phyloP scores from a whole-genome alignment of 768 basidiomycete genomes.

The Rhizopogon rudus region DNA sequence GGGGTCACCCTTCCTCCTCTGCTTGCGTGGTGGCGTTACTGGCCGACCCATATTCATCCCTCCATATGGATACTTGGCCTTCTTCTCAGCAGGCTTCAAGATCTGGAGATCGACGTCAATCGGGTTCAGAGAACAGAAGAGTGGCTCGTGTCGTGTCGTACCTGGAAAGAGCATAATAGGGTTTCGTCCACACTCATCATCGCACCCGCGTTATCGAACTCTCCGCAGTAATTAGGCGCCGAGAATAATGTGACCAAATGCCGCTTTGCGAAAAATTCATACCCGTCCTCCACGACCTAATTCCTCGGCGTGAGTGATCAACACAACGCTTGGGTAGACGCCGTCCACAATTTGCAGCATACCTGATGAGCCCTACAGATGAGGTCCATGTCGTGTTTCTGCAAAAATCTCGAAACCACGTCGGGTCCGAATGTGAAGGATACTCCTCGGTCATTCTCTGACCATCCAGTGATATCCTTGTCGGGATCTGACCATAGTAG shows the following conservation, averaged over 20 bases:
- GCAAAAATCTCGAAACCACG: slow-evolving; percentile 95
- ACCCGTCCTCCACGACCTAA: slow-evolving; percentile 97
- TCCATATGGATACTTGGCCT: slow-evolving; percentile 87
- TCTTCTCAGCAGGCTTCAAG: slow-evolving; percentile 98
- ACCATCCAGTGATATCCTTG: slow-evolving; percentile 99
- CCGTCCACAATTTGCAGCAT: slow-evolving; percentile 23
- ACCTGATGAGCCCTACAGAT: slow-evolving; percentile 99
- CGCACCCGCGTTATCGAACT: slow-evolving; percentile 98
- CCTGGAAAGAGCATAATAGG: slow-evolving; percentile 96
- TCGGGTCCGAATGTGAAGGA: slow-evolving; percentile 99
- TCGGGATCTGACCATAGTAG: slow-evolving; percentile 99
- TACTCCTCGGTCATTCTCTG: slow-evolving; percentile 98
- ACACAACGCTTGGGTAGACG: slow-evolving; percentile 3
- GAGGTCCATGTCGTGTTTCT: slow-evolving; percentile 99
- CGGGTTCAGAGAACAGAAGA: not conserved
- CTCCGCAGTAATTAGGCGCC: slow-evolving; percentile 91
- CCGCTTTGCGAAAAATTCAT: slow-evolving; percentile 98
- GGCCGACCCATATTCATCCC: slow-evolving; percentile 84
- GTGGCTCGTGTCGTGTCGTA: slow-evolving; percentile 32
- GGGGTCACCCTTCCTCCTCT: slow-evolving; percentile 87
- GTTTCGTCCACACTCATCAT: slow-evolving; percentile 99
- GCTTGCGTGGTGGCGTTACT: slow-evolving; percentile 94
- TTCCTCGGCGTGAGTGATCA: slow-evolving; percentile 1
- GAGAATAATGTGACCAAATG: slow-evolving; percentile 97
- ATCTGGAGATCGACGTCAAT: slow-evolving; percentile 49